phyloP scores from a whole-genome alignment of 192 early-diverging fungal genomes.

The Coemansia biformis region DNA sequence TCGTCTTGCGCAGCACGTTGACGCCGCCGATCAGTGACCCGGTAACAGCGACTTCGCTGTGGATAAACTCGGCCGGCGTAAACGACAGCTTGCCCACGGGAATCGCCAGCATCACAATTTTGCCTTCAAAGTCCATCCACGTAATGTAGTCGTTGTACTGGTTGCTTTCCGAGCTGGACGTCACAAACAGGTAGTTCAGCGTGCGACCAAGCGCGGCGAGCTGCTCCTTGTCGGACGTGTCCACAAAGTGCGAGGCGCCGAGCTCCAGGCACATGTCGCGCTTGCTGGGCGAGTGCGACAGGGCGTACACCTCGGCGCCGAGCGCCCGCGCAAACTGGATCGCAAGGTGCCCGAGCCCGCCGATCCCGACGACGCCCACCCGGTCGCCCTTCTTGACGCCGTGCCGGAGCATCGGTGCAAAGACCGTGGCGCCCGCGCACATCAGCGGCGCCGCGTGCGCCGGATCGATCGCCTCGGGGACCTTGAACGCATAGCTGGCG shows the following conservation, averaged over 20 bases:
- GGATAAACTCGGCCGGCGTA: slow-evolving; percentile 43
- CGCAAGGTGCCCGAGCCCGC: slow-evolving; percentile 71
- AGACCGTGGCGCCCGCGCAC: slow-evolving; percentile 79
- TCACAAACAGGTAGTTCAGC: slow-evolving; percentile 36
- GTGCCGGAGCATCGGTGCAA: slow-evolving; percentile 59
- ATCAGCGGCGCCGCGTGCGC: slow-evolving; percentile 66
- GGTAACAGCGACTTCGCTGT: slow-evolving; percentile 49
- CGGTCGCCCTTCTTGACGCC: slow-evolving; percentile 57
- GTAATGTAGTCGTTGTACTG: slow-evolving; percentile 50
- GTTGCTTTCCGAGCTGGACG: slow-evolving; percentile 24
- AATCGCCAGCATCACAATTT: slow-evolving; percentile 60
- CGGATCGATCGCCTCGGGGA: slow-evolving; percentile 50
- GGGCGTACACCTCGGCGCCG: slow-evolving; percentile 49
- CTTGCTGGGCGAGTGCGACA: slow-evolving; percentile 58
- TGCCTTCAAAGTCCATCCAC: slow-evolving; percentile 55
- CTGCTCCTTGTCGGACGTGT: slow-evolving; percentile 27
- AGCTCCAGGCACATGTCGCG: slow-evolving; percentile 51
- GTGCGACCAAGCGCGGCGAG: slow-evolving; percentile 12
- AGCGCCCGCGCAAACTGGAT: slow-evolving; percentile 59
- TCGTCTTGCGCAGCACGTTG: slow-evolving; percentile 57
- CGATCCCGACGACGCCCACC: slow-evolving; percentile 73
- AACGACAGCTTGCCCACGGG: slow-evolving; percentile 56
- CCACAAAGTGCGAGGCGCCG: slow-evolving; percentile 55
- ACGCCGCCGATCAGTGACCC: slow-evolving; percentile 66
- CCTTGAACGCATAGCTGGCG: slow-evolving; percentile 62